Percentiles rank a stretch among this genome's conserved stretches.
These are phyloP conservation scores for Aquilaria malaccensis DNA, from an alignment of 345 rosid species.

Conservation along the genomic window DNA sequence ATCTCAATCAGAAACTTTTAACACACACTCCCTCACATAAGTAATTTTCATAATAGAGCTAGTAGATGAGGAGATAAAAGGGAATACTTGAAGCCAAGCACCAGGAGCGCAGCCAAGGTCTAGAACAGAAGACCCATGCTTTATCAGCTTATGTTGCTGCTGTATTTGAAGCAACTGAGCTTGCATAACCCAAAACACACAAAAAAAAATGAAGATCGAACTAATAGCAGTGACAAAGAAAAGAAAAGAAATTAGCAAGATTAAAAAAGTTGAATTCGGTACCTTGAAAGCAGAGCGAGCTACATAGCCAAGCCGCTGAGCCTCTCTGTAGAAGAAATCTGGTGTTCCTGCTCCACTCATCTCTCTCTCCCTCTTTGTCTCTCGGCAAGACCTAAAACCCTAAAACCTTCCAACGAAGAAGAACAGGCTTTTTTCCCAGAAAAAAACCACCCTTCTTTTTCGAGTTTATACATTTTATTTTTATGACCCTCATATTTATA, in stretches of 20 bases:
- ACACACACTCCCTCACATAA: too few species aligned
- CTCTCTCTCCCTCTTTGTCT: constrained; percentile 6
- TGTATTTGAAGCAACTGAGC: constrained; percentile 88
- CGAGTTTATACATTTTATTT: too few species aligned
- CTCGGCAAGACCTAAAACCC: too few species aligned
- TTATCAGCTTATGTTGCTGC: constrained; percentile 69
- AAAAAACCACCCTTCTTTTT: neutral
- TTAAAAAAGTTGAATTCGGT: neutral
- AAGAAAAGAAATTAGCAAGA: neutral
- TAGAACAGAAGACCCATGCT: constrained; percentile 81
- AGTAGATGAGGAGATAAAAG: neutral
- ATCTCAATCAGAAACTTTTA: neutral
- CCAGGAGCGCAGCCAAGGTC: constrained; percentile 99
- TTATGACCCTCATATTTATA: too few species aligned
- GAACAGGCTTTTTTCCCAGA: constrained; percentile 1
- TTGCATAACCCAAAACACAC: neutral
- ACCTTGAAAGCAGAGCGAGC: constrained; percentile 99
- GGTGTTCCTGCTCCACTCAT: constrained; percentile 84
- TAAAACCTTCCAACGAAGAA: too few species aligned
- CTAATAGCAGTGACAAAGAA: neutral
- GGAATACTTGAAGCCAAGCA: constrained; percentile 94
- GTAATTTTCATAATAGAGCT: neutral
- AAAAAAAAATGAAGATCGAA: neutral
- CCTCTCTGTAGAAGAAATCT: constrained; percentile 96
- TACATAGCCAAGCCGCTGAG: constrained; percentile 93